Evolutionary conservation across 106 monocot species (phyloP).

Genomic region (Agapanthus africanus): DNA sequence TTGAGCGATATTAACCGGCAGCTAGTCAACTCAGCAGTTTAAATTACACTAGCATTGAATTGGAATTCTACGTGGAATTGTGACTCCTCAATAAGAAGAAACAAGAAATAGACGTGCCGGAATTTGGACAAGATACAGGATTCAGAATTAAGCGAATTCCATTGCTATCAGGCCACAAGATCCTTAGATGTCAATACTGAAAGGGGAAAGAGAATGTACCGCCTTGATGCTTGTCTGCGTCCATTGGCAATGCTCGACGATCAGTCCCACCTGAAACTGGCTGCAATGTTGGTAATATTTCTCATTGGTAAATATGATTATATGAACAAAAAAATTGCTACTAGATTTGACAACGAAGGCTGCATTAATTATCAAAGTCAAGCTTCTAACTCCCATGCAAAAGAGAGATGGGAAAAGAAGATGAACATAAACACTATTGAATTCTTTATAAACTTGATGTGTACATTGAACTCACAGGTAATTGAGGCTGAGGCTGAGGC

Average conservation of each 20-base stretch:
- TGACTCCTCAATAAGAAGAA: background rate
- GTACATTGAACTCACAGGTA: constrained; percentile 9
- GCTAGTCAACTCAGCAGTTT: no score
- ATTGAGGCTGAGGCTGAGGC: background rate
- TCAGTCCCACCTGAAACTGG: background rate
- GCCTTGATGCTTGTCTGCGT: background rate
- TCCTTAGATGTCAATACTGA: background rate
- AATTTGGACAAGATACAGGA: background rate
- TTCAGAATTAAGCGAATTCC: background rate
- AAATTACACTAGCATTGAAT: no score
- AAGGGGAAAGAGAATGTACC: background rate
- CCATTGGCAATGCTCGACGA: background rate
- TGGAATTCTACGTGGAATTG: no score
- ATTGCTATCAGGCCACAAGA: no score
- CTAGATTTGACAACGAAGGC: no score
- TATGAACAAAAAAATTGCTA: no score
- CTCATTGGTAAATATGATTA: no score
- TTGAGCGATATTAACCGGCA: no score
- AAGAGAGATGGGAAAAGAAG: no score
- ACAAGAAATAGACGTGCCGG: background rate
- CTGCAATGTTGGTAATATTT: no score
- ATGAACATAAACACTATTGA: background rate
- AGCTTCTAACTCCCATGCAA: no score
- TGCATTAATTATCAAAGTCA: no score
- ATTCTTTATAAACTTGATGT: background rate